A percentile compares a stretch with the other conserved stretches of the same genome.
Conservation (phyloP, 257 asterid genomes). For the Forsythia viridissima region DNA sequence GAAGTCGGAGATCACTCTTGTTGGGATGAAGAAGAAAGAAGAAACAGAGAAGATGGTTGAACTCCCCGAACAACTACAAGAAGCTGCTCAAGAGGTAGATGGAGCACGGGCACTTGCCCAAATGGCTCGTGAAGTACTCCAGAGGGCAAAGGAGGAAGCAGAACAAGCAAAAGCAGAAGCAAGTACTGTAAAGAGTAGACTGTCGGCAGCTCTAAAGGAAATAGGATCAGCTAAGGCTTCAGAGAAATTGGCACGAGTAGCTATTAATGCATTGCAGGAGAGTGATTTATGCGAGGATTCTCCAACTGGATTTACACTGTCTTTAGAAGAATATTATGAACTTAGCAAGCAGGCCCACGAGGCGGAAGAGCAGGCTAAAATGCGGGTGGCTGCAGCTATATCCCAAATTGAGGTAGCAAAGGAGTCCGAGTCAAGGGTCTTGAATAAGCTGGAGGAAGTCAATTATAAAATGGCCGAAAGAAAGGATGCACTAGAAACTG, state of each 20-base stretch:
- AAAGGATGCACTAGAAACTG: slow-evolving; percentile 55
- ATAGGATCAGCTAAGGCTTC: slow-evolving; percentile 90
- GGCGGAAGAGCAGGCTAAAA: slow-evolving; percentile 81
- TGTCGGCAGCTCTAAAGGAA: slow-evolving; percentile 82
- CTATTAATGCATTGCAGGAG: slow-evolving; percentile 74
- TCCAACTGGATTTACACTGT: slow-evolving; percentile 58
- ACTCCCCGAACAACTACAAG: slow-evolving; percentile 73
- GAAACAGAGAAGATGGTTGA: slow-evolving; percentile 67
- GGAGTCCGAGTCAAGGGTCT: slow-evolving; percentile 67
- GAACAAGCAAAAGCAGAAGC: slow-evolving; percentile 78
- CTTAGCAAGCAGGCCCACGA: slow-evolving; percentile 87
- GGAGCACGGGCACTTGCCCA: slow-evolving; percentile 51
- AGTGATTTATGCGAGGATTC: slow-evolving; percentile 65
- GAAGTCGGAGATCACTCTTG: slow-evolving; percentile 52
- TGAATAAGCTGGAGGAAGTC: slow-evolving; percentile 75
- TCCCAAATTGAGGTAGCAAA: slow-evolving; percentile 78
- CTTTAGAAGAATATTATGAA: slow-evolving; percentile 81
- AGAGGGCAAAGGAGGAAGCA: slow-evolving; percentile 73
- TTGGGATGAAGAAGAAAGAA: slow-evolving; percentile 65
- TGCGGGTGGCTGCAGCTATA: slow-evolving; percentile 68
- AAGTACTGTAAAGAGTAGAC: slow-evolving; percentile 59
- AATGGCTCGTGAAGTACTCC: slow-evolving; percentile 61
- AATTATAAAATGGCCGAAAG: slow-evolving; percentile 49
- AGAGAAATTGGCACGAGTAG: slow-evolving; percentile 79
- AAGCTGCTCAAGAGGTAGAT: slow-evolving; percentile 73